Evolutionary conservation across 495 filamentous ascomycete species (phyloP).

Genomic region (Podospora pseudopauciseta): DNA sequence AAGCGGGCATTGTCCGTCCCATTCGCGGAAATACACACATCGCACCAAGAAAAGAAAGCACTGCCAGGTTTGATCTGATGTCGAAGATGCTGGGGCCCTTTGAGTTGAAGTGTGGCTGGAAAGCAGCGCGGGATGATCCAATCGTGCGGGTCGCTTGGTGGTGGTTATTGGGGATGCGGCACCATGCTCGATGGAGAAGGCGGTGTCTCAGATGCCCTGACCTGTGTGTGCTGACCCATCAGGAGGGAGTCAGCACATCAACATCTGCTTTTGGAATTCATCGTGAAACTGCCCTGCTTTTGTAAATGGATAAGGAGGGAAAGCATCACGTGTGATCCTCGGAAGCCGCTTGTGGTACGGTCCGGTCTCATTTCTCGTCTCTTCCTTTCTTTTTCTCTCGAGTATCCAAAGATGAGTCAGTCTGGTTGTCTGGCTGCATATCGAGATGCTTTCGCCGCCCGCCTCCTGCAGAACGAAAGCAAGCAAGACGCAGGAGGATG

Average conservation of each 20-base stretch:
- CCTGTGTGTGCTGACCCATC: too few species aligned
- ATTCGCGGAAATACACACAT: neutral
- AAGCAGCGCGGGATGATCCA: constrained; percentile 16
- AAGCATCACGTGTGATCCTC: neutral
- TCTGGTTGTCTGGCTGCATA: neutral
- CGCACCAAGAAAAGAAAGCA: constrained; percentile 8
- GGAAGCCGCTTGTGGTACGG: neutral
- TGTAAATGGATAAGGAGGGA: neutral
- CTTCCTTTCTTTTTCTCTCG: neutral
- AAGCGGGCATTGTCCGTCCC: neutral
- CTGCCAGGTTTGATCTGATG: neutral
- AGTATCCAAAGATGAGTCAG: neutral
- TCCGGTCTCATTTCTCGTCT: neutral
- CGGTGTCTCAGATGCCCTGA: neutral
- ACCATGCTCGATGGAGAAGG: neutral
- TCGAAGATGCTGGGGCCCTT: neutral
- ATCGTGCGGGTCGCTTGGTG: neutral
- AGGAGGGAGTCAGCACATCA: neutral
- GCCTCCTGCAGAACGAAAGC: neutral
- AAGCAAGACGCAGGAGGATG: neutral
- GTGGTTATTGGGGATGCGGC: neutral
- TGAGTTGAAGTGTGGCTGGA: constrained; percentile 6
- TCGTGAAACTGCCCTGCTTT: neutral
- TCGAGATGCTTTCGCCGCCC: neutral
- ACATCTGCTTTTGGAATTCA: neutral